Evolutionary conservation across 352 stramenopile species (phyloP).

Genomic region (Globisporangium splendens): DNA sequence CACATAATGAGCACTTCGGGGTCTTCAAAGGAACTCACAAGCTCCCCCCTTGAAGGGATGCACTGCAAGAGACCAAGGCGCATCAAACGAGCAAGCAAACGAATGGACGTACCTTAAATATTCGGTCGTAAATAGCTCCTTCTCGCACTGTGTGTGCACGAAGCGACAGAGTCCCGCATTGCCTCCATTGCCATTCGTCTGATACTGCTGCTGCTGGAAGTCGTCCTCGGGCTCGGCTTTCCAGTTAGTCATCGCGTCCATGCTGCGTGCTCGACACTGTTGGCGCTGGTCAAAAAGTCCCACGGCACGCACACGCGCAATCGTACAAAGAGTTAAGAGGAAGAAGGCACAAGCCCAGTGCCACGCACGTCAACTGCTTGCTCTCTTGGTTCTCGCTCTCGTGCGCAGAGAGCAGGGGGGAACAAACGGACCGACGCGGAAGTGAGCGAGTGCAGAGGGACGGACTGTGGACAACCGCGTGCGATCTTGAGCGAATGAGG

Average conservation of each 20-base stretch:
- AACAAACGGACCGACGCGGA: not conserved
- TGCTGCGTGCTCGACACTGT: not conserved
- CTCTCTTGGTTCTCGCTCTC: not conserved
- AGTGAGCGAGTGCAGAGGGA: too few relatives aligned
- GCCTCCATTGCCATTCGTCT: not conserved
- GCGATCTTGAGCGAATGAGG: not conserved
- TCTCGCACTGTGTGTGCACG: slow-evolving; percentile 68
- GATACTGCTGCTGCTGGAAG: not conserved
- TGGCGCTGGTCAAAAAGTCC: too few relatives aligned
- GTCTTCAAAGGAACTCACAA: too few relatives aligned
- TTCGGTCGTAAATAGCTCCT: slow-evolving; percentile 68
- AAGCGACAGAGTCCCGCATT: slow-evolving; percentile 30
- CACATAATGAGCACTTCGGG: too few relatives aligned
- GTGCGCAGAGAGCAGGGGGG: not conserved
- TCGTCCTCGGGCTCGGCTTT: not conserved
- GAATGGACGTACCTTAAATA: slow-evolving; percentile 53
- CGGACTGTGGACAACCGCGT: too few relatives aligned
- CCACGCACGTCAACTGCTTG: not conserved
- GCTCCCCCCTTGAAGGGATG: too few relatives aligned
- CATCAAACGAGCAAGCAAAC: slow-evolving; percentile 1
- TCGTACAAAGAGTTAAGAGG: too few relatives aligned
- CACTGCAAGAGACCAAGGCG: too few relatives aligned
- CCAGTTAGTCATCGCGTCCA: not conserved
- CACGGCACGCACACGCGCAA: not conserved
- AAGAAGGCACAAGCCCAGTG: not conserved